Evolutionary conservation across 139 green algal genomes (phyloP), one percentile per base, ranked within the genome.

Genomic region (Gonium pectorale): DNA sequence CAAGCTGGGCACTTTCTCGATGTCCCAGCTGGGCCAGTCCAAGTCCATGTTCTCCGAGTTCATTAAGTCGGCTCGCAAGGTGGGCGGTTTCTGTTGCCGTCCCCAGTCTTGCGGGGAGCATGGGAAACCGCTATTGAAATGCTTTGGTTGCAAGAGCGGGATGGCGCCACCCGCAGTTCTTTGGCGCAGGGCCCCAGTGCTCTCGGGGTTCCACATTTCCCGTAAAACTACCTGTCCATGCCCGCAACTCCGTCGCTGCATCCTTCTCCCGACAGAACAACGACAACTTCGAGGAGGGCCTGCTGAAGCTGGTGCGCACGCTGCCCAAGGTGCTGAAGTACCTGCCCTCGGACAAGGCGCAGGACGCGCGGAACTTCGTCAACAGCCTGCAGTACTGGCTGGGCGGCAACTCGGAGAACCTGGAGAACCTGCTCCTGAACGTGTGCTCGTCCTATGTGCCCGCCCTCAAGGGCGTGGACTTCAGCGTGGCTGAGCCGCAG

Each of bases 351-450:
- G 87, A 91, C 67, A 91, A 91, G 87, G 95, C 95, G 11, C 90
- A 96, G 92, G 96, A 98, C 60, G 95, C 95, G 0, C 90, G 95
- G 62, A 97, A 96, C 90, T 98, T 98, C 70, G 93, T 95, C 29
- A 90, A 98, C 88, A 95, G 93, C 51, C 96, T 99, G 84, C 97
- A 99, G 94, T 99, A 99, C 95, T 99, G 97, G 97, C 94, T 99
- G 85, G 97, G 97, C 60, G 97, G 97, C 64, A 98, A 97, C 89
- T 88, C 94, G 40, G 95, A 98, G 35, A 99, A 99, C 92, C 92
- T 99, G 80, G 95, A 99, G 94, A 99, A 99, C 94, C 95, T 99
- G 90, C 87, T 99, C 49, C 90, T 99, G 22, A 98, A 92, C 73
- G 95, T 97, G 46, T 89, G 86, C 38, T 72, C 94, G 11, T 3